Percentiles rank a stretch among this genome's conserved stretches.
These are phyloP conservation scores for Microbotryum intermedium DNA, from an alignment of 1,284 basidiomycete species.

Conservation along the genomic window DNA sequence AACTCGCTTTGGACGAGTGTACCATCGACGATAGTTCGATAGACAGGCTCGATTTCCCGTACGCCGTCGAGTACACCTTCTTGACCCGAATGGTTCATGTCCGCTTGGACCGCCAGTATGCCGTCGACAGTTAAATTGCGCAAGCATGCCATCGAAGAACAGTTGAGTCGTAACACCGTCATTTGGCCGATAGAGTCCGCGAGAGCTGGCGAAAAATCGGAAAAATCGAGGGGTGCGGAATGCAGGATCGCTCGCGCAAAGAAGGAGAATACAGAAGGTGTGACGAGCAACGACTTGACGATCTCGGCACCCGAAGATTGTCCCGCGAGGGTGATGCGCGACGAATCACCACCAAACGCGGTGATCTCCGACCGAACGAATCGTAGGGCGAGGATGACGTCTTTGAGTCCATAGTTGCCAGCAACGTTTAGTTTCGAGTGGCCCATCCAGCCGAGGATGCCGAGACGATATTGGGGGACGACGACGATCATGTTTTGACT, in stretches of 20 bases:
- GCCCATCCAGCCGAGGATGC: slow-evolving; percentile 25
- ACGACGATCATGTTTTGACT: slow-evolving; percentile 71
- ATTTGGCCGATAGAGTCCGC: slow-evolving; percentile 51
- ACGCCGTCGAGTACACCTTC: slow-evolving; percentile 44
- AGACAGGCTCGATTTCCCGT: slow-evolving; percentile 17
- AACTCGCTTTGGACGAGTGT: slow-evolving; percentile 22
- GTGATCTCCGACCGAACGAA: slow-evolving; percentile 51
- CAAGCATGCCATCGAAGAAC: slow-evolving; percentile 48
- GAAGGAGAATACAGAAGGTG: slow-evolving; percentile 31
- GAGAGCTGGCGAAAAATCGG: slow-evolving; percentile 52
- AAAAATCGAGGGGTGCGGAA: slow-evolving; percentile 77
- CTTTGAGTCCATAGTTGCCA: slow-evolving; percentile 30
- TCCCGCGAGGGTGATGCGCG: slow-evolving; percentile 69
- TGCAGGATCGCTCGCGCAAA: slow-evolving; percentile 58
- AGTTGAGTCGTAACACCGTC: slow-evolving; percentile 50
- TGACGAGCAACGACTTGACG: slow-evolving; percentile 49
- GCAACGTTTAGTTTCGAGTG: slow-evolving; percentile 1
- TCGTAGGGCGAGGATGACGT: slow-evolving; percentile 32
- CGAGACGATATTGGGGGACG: slow-evolving; percentile 74
- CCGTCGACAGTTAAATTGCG: slow-evolving; percentile 46
- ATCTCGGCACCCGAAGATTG: slow-evolving; percentile 77
- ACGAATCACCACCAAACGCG: slow-evolving; percentile 57
- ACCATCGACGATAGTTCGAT: slow-evolving; percentile 25
- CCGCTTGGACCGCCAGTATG: slow-evolving; percentile 49
- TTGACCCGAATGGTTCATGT: slow-evolving; percentile 46